Evolutionary conservation across 2,329 filamentous ascomycete genomes (phyloP).

Genomic region (Colletotrichum simmondsii): DNA sequence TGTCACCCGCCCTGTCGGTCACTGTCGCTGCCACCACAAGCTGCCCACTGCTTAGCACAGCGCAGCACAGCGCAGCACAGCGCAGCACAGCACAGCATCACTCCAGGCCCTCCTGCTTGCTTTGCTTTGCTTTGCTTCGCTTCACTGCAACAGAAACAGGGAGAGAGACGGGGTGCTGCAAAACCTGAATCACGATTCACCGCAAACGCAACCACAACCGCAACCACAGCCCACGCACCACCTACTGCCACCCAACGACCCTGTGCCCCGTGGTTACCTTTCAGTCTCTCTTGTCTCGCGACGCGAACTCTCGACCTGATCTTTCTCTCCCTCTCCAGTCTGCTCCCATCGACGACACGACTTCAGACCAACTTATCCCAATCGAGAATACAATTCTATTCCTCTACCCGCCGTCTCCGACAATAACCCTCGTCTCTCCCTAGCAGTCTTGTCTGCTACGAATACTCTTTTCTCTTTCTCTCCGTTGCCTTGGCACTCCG

Average conservation of each 20-base stretch:
- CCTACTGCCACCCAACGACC: not conserved
- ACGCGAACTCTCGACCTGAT: conserved; percentile 1
- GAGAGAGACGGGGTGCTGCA: not conserved
- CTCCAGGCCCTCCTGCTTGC: not conserved
- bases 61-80: too few relatives aligned
- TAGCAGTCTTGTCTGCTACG: conserved; percentile 5
- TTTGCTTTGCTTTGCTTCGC: not conserved
- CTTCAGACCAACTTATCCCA: conserved; percentile 1
- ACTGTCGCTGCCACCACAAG: not conserved
- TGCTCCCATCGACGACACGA: not conserved
- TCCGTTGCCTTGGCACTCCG: conserved; percentile 10
- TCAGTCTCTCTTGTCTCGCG: not conserved
- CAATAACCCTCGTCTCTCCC: conserved; percentile 11
- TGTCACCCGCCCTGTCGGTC: conserved; percentile 4
- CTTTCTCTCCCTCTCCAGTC: conserved; percentile 1
- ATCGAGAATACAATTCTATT: not conserved
- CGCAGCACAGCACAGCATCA: not conserved
- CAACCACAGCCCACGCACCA: not conserved
- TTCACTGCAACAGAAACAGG: not conserved
- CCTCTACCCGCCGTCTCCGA: not conserved
- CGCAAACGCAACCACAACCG: not conserved
- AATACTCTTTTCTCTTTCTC: conserved; percentile 5
- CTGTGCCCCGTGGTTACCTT: not conserved
- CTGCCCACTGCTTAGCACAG: not conserved
- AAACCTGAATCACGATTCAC: not conserved